These are phyloP conservation scores for Pleurotus platypus DNA, from an alignment of 768 basidiomycete species.

Conservation along the genomic window DNA sequence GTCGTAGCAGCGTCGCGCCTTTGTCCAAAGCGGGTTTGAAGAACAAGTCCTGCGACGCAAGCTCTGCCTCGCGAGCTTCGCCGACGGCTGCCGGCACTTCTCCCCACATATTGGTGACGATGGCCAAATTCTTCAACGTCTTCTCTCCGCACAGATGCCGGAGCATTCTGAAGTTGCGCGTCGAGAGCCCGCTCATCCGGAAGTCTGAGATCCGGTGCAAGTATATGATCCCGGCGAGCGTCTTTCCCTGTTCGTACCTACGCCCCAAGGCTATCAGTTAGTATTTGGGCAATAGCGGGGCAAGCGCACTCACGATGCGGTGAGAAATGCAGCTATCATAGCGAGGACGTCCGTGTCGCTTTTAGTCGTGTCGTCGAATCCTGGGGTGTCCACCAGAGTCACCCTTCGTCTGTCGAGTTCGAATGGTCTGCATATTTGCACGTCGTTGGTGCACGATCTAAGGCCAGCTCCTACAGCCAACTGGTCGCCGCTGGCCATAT, in stretches of 20 bases:
- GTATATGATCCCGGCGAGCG: conserved; percentile 39
- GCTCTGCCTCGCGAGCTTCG: conserved; percentile 41
- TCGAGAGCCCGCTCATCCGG: conserved; percentile 41
- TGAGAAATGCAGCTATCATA: conserved; percentile 42
- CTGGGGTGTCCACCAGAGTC: conserved; percentile 55
- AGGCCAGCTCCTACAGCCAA: conserved; percentile 42
- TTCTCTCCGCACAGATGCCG: conserved; percentile 41
- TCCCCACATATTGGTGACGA: conserved; percentile 48
- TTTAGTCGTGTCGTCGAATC: conserved; percentile 51
- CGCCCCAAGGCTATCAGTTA: not conserved
- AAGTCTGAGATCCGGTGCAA: conserved; percentile 52
- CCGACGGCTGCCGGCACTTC: conserved; percentile 29
- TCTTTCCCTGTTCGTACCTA: conserved; percentile 17
- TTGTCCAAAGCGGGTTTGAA: conserved; percentile 51
- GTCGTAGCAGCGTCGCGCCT: conserved; percentile 41
- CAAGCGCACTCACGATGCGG: conserved; percentile 12
- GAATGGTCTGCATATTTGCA: conserved; percentile 40
- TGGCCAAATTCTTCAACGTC: conserved; percentile 41
- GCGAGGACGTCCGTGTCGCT: conserved; percentile 45
- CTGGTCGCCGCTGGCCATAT: conserved; percentile 44
- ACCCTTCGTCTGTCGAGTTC: conserved; percentile 36
- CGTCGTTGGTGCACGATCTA: conserved; percentile 46
- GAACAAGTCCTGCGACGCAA: conserved; percentile 36
- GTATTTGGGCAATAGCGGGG: not conserved
- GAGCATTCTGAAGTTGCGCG: conserved; percentile 45